Base-by-base conservation (phyloP, 192 early-diverging fungal species). In the Coemansia sp. region DNA sequence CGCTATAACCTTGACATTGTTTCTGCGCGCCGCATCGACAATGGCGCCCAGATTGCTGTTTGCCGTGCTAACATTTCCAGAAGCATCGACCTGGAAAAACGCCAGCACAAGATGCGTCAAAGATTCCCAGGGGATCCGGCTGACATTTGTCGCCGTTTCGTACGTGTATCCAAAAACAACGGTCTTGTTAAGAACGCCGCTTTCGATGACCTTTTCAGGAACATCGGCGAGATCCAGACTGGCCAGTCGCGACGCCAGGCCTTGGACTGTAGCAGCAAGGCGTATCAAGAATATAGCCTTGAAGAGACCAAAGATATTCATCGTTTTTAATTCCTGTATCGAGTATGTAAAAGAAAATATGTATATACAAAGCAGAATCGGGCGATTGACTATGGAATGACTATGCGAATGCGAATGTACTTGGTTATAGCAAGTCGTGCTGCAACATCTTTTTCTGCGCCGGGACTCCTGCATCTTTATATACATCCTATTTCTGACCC, bases 71-170 rank as follows among this genome's bases (percentile, higher is more conserved):
- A 78, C 69, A 10, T 22, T 54, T 24, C 72, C 67, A 25, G 66
- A 32, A 7, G 52, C 18, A 19, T 72, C 62, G 27, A 75, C 32
- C 11, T 36, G 60, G 47, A 76, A 83, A 59, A 89, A 89, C 2
- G 87, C 83, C 62, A 86, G 79, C 28, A 83, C 74, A 29, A 86
- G 60, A 56, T 89, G 87, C 8, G 86, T 87, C 27, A 87, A 68
- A 24, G 80, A 83, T 10, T 67, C 55, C 71, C 80, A 84, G 18
- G 75, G 69, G 56, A 85, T 75, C 13, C 19, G 65, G 20, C 50
- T 49, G 9, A 69, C 61, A 56, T 72, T 51, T 14, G 60, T 55
- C 6, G 32, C 48, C n/a, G 58, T 35, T 52, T 68, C 70, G 46
- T 65, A 78, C 11, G 75, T 68, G 30, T 78, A 78, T 22, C 75